Evolutionary conservation across 2,329 filamentous ascomycete species (phyloP), one percentile per base, ranked within the genome.

Genomic region (Dactylellina parvicollis): DNA sequence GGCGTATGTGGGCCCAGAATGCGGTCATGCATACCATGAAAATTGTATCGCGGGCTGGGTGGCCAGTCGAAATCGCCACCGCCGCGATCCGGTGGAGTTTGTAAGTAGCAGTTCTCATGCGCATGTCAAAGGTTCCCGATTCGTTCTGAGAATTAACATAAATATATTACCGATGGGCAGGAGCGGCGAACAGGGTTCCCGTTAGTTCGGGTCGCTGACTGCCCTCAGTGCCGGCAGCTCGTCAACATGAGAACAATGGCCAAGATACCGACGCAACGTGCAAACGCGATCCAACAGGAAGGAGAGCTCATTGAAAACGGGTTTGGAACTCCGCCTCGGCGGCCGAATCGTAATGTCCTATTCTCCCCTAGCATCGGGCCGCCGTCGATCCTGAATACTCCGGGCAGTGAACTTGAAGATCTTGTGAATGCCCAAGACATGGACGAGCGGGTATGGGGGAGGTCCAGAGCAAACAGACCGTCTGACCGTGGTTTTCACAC

Each of bases 381-480:
- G 3, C 56, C 65, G 4, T 70, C 55, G 14, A 12, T 70, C 8
- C 42, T 44, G 1, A 55, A 24, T 12, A 55, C 28, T 5, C 65
- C 55, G 0, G 56, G 47, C 32, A 70, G 65, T 32, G 65, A 61
- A 10, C 56, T 70, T 16, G 56, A 70, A 1, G 65, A 70, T n/a
- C 34, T 70, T 3, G 5, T 70, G 4, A 30, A 70, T 18, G n/a
- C n/a, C n/a, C 24, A 62, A 14, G 40, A 55, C 30, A 56, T 56
- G 30, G 49, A 61, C 18, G 65, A 70, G 26, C 52, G 40, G 16
- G 20, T 16, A 1, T 22, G 52, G 24, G 61, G 61, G 1, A 1
- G 14, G 12, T 57, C 62, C 7, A 16, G 42, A 14, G 30, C 59
- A 1, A 50, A 20, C 4, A 14, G 26, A 30, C 52, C 52, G 9